Evolutionary conservation across 495 filamentous ascomycete species (phyloP), one percentile per base, ranked within the genome.

Genomic region (Aspergillus campestris): DNA sequence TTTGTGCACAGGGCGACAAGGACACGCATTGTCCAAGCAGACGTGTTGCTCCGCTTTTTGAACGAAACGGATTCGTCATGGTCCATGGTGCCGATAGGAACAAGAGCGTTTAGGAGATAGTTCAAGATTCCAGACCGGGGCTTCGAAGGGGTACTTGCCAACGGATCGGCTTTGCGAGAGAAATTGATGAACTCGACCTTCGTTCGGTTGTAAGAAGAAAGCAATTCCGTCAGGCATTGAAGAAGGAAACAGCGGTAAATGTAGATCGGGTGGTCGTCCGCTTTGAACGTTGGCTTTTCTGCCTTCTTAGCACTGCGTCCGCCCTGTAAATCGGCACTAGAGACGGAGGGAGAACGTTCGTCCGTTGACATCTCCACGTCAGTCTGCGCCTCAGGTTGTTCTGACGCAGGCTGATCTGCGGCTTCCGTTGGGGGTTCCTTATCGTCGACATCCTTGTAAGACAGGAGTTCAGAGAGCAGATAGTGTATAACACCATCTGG

Each of bases 121-220:
- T 96, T 95, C 44, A 97, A 72, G 33, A 96, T 83, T 41, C 84
- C 87, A 10, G 91, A 91, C 35, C 92, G 83, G 34, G 92, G 92
- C 64, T 97, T 99, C 8, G 89, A 87, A 32, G 92, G 92, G 6
- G 89, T 95, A 37, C 80, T 83, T 27, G 83, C 79, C 49, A 87
- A 75, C 5, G 89, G 85, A 47, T 87, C 85, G 13, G 85, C 83
- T 55, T 87, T 87, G 48, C 92, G 82, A 41, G 91, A 95, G 71
- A 95, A 97, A 58, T 96, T 96, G 64, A 99, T 95, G 60, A 99
- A 99, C 56, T 99, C 94, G 14, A 97, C 75, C 71, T 99, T 99
- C 33, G 88, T 83, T 27, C 89, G 83, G 48, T 88, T 95, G 68
- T 95, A 97, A 55, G 82, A 91, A 34, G 83, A 82, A n/a, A 99